These are phyloP conservation scores for Macadamia integrifolia DNA, from an alignment of 164 flowering plant species.

Conservation along the genomic window DNA sequence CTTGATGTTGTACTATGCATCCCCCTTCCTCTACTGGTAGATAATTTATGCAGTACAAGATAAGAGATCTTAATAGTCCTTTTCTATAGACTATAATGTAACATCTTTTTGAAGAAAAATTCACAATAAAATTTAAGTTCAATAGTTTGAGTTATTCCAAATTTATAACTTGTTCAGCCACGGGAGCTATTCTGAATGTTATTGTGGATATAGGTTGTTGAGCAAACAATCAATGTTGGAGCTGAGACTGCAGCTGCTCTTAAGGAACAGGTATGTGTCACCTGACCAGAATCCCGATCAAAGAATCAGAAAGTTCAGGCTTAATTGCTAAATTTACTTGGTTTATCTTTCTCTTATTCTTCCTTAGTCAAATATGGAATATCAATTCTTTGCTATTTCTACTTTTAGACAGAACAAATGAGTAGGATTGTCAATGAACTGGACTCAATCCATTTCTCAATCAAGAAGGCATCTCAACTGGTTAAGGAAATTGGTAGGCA, in stretches of 20 bases:
- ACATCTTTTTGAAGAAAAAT: no score
- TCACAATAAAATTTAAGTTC: no score
- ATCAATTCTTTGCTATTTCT: not conserved
- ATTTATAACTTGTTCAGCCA: not conserved
- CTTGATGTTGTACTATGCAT: no score
- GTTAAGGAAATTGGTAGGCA: slow-evolving; percentile 45
- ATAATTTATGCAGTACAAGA: no score
- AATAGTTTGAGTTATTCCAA: no score
- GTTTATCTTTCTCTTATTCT: not conserved
- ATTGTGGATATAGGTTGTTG: slow-evolving; percentile 53
- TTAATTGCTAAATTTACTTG: not conserved
- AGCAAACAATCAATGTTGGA: slow-evolving; percentile 77
- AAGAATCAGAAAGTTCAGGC: not conserved
- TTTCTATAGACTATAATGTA: no score
- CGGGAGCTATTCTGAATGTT: not conserved
- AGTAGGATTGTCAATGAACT: slow-evolving; percentile 89
- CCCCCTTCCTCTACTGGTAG: no score
- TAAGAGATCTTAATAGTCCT: no score
- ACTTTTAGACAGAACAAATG: slow-evolving; percentile 93
- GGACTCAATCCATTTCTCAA: slow-evolving; percentile 90
- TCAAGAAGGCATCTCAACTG: slow-evolving; percentile 80
- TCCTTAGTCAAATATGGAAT: not conserved
- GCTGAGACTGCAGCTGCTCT: slow-evolving; percentile 86
- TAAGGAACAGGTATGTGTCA: slow-evolving; percentile 69
- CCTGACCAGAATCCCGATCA: not conserved